Conservation (phyloP, 2,329 filamentous ascomycete genomes). For the Colletotrichum sp. region DNA sequence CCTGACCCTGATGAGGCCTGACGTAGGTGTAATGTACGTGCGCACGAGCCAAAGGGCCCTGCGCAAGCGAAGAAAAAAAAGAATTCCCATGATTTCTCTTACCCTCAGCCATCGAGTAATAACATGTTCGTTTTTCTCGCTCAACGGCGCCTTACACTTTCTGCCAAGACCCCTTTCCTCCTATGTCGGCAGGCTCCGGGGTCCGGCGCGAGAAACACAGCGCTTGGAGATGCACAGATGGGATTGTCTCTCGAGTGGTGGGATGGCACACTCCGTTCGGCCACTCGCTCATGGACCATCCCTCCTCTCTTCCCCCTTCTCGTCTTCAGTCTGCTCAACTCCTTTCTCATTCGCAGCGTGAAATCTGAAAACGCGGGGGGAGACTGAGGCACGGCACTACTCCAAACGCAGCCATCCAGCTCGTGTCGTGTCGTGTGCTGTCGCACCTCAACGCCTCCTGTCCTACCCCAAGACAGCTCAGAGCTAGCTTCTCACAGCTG, state of each 20-base stretch:
- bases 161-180: background rate
- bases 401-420: background rate
- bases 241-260: background rate
- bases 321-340: background rate
- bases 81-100: conserved; percentile 3
- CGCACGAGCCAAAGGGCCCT: background rate
- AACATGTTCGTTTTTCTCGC: background rate
- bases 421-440: background rate
- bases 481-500: background rate
- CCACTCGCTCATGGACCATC: background rate
- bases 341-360: background rate
- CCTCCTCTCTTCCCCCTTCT: background rate
- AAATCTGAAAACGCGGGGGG: background rate
- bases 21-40: conserved; percentile 12
- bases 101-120: conserved; percentile 22
- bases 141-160: background rate
- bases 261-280: background rate
- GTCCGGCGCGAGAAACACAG: conserved; percentile 13
- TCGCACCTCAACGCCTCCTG: background rate
- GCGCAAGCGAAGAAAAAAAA: background rate
- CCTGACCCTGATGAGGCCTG: background rate
- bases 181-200: conserved; percentile 13
- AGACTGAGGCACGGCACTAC: background rate
- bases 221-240: conserved; percentile 20
- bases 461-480: background rate